Evolutionary conservation across 495 filamentous ascomycete genomes (phyloP), one percentile per base, ranked within the genome.

Genomic region (Hypoxylon lienhwacheense): DNA sequence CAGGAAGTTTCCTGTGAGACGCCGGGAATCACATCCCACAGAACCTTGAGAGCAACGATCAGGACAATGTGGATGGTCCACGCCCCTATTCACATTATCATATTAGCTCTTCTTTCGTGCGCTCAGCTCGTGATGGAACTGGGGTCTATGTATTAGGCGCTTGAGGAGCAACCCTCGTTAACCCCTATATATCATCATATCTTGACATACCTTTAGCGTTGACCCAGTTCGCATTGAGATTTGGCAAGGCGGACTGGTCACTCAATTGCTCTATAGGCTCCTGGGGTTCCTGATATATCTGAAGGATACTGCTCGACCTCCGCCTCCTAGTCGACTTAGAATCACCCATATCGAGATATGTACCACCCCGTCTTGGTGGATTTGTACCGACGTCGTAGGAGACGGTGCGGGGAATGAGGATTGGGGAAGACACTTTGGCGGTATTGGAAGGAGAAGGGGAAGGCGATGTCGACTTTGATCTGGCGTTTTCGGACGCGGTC

Each of bases 221-320:
- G 56, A 97, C 93, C 93, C 93, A 98, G 72, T 95, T 86, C 59
- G 93, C 89, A 77, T 98, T 98, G 68, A 97, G 70, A 64, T 98
- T 98, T 22, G 93, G 93, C 54, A 97, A 73, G 8, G 89, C 89
- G 20, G 90, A 85, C 80, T 98, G 93, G 70, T 98, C 93, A 60
- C 88, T 96, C 69, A 90, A 84, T 66, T 96, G 92, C 76, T 97
- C 92, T 71, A 96, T 81, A 50, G 90, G 91, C 74, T 97, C 92
- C 43, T 83, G 80, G 28, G 92, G 92, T 70, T 97, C 92, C 64
- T 91, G 90, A 73, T 97, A 97, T 61, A 82, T 72, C 66, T 78
- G 75, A 70, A 96, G 87, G 70, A 97, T 79, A 71, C 91, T 96
- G 77, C 91, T 96, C 64, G 91, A 96, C 62, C 92, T 82, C 78